phyloP scores from a whole-genome alignment of 306 rosid genomes.

The Gleditsia sinensis region DNA sequence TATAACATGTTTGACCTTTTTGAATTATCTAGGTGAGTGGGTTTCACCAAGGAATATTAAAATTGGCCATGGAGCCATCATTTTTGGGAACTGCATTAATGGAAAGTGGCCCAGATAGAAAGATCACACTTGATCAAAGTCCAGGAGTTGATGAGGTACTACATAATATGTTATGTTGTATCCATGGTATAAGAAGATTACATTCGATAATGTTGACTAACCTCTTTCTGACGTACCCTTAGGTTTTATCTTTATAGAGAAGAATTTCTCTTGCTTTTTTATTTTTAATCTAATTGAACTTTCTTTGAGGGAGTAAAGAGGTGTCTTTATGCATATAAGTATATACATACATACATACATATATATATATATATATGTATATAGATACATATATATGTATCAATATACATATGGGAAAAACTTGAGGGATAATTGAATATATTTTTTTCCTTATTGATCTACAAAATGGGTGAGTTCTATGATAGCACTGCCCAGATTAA shows the following conservation, averaged over 20 bases:
- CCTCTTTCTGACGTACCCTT: background rate
- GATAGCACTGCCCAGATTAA: background rate
- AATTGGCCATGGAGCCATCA: slow-evolving; percentile 97
- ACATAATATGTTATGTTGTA: background rate
- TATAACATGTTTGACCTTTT: slow-evolving; percentile 29
- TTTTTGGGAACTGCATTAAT: slow-evolving; percentile 84
- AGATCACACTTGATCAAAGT: slow-evolving; percentile 82
- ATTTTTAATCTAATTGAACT: background rate
- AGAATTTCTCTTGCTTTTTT: background rate
- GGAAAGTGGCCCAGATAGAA: slow-evolving; percentile 96
- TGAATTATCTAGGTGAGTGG: slow-evolving; percentile 70
- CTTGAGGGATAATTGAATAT: background rate
- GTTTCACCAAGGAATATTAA: slow-evolving; percentile 91
- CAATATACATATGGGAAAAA: background rate
- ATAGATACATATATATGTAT: background rate
- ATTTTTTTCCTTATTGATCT: background rate
- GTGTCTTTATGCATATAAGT: background rate
- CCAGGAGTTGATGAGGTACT: slow-evolving; percentile 93
- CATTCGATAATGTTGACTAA: slow-evolving; percentile 1
- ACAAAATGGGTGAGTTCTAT: background rate
- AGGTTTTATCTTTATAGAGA: slow-evolving; percentile 5
- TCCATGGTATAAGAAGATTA: slow-evolving; percentile 26
- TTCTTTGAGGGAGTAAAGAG: background rate
- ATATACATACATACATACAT: background rate
- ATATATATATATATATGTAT: background rate